A percentile compares a stretch with the other conserved stretches of the same genome.
Evolutionary conservation across 805 yeast species (phyloP).

Genomic region (Candida awuae): DNA sequence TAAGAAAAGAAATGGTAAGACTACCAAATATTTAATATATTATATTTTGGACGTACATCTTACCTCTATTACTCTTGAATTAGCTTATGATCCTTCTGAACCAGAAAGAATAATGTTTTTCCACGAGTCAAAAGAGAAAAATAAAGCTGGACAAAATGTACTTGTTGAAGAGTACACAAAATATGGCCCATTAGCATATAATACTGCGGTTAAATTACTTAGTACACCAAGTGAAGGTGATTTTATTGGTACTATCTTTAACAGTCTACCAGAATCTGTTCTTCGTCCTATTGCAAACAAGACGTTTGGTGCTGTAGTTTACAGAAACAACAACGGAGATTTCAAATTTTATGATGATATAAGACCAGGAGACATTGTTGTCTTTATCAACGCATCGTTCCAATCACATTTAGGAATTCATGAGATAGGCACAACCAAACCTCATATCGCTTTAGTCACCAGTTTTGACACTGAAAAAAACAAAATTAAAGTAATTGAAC

Average conservation of each 20-base stretch:
- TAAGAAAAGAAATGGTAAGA: constrained; percentile 49
- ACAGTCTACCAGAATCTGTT: constrained; percentile 30
- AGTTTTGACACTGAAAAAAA: constrained; percentile 70
- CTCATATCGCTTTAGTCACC: constrained; percentile 53
- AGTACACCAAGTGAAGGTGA: constrained; percentile 22
- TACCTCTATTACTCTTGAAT: constrained; percentile 54
- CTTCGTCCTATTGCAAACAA: constrained; percentile 48
- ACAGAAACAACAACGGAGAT: constrained; percentile 43
- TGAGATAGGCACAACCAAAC: constrained; percentile 49
- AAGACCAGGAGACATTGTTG: constrained; percentile 77
- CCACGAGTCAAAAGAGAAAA: constrained; percentile 33
- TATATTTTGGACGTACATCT: constrained; percentile 68
- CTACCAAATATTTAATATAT: constrained; percentile 48
- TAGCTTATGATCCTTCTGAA: constrained; percentile 45
- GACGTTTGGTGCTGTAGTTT: constrained; percentile 68
- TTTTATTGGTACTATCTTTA: constrained; percentile 31
- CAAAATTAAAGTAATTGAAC: constrained; percentile 62
- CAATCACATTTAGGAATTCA: constrained; percentile 48
- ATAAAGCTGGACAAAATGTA: constrained; percentile 34
- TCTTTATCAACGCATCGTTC: constrained; percentile 69
- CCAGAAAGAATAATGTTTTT: constrained; percentile 43
- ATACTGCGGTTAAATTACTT: constrained; percentile 32
- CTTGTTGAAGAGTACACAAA: constrained; percentile 42
- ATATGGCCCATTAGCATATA: constrained; percentile 45
- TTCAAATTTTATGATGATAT: constrained; percentile 53